These are phyloP conservation scores for Wickerhamiella kurtzmanii DNA, from an alignment of 805 yeast species.

Conservation along the genomic window DNA sequence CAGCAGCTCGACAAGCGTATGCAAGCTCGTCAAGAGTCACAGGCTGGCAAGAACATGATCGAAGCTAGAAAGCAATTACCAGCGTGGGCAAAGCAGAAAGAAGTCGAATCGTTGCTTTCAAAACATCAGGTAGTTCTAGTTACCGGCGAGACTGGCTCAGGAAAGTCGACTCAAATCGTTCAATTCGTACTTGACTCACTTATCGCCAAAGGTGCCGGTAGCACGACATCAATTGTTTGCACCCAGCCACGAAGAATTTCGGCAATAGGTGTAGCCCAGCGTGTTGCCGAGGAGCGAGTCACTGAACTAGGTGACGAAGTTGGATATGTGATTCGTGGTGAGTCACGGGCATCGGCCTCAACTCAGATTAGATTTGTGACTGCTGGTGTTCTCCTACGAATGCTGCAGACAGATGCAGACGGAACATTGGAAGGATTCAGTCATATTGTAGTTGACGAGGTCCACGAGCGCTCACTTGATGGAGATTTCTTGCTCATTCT, in stretches of 20 bases:
- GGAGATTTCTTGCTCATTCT: conserved; percentile 73
- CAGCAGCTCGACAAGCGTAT: conserved; percentile 28
- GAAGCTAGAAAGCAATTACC: conserved; percentile 48
- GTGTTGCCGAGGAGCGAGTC: conserved; percentile 76
- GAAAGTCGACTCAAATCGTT: conserved; percentile 88
- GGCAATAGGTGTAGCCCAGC: conserved; percentile 84
- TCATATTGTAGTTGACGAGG: conserved; percentile 81
- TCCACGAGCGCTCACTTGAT: conserved; percentile 90
- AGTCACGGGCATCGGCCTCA: conserved; percentile 38
- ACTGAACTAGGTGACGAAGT: conserved; percentile 56
- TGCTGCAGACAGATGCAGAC: conserved; percentile 40
- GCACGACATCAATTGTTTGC: conserved; percentile 52
- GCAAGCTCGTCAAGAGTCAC: conserved; percentile 22
- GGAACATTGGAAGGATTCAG: conserved; percentile 28
- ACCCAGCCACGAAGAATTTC: conserved; percentile 96
- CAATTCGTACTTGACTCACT: conserved; percentile 73
- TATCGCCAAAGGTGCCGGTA: conserved; percentile 28
- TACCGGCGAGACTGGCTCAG: conserved; percentile 97
- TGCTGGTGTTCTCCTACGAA: conserved; percentile 79
- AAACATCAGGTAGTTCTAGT: conserved; percentile 54
- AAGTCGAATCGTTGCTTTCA: conserved; percentile 43
- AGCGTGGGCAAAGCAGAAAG: conserved; percentile 61
- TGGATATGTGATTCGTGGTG: conserved; percentile 87
- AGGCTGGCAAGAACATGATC: conserved; percentile 31
- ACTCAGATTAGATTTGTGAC: conserved; percentile 83